Evolutionary conservation across 495 filamentous ascomycete species (phyloP).

Genomic region (Penicillium paxilli): DNA sequence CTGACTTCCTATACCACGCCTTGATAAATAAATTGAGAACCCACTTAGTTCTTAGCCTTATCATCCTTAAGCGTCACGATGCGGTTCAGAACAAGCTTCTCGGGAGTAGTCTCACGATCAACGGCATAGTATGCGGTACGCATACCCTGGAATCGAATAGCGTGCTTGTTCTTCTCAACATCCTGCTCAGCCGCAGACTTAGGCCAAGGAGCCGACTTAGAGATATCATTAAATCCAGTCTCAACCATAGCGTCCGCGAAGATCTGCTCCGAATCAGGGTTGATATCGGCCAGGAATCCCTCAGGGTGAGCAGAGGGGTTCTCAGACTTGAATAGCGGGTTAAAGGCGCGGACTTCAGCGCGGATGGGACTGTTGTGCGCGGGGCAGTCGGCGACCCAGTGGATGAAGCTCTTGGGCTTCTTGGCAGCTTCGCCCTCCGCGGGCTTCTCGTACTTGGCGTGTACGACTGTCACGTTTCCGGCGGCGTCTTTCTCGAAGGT

Average conservation of each 20-base stretch:
- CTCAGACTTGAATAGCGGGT: conserved; percentile 82
- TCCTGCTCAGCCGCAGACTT: conserved; percentile 51
- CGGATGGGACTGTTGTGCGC: conserved; percentile 63
- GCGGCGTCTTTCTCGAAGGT: conserved; percentile 69
- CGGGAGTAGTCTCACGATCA: conserved; percentile 76
- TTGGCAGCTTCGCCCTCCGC: conserved; percentile 53
- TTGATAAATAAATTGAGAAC: not conserved
- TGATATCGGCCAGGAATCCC: conserved; percentile 82
- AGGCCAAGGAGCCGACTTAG: conserved; percentile 76
- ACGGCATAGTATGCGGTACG: conserved; percentile 83
- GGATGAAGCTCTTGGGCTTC: conserved; percentile 81
- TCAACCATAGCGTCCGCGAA: conserved; percentile 80
- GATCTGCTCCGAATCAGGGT: conserved; percentile 78
- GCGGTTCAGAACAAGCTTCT: conserved; percentile 81
- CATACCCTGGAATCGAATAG: conserved; percentile 89
- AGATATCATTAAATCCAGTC: conserved; percentile 79
- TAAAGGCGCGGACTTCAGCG: conserved; percentile 79
- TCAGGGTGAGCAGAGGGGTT: conserved; percentile 71
- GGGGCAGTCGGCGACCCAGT: conserved; percentile 73
- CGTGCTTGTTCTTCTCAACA: conserved; percentile 59
- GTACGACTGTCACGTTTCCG: conserved; percentile 59
- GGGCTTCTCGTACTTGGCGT: conserved; percentile 47
- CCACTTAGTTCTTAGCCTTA: conserved; percentile 24
- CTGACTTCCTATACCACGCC: too few relatives aligned
- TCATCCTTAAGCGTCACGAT: conserved; percentile 89